Evolutionary conservation across 208 protist species (phyloP), one percentile per base, ranked within the genome.

Genomic region (Trypanosoma conorhini): DNA sequence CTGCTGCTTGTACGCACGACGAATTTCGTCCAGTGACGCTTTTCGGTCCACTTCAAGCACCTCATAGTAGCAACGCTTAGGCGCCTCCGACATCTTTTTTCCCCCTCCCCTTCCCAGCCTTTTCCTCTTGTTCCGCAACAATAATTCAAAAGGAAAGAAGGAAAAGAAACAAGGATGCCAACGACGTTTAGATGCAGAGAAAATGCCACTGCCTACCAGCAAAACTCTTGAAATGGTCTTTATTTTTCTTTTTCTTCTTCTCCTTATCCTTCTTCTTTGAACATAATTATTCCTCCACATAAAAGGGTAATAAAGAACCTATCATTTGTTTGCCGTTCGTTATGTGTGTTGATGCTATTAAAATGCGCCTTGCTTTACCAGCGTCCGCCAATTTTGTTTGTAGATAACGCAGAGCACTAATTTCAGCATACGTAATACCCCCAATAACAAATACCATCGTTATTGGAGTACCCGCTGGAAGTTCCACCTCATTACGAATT

Each of bases 381-480:
- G 66, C 26, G 13, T 81, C 76, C 3, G 81, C 74, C 17, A 89
- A 70, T 48, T 77, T 79, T 28, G 67, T 67, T 44, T 91, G 77
- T 12, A 98, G 62, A 67, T 91, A 96, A 59, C 98, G 87, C 26
- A 99, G 40, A 17, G 91, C 81, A 38, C 88, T 94, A 13, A 98
- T 92, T 72, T 99, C 98, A 0, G 94, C 83, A 56, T 83, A 88
- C 4, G 96, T 98, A 28, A 98, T 73, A 21, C 98, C 98, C 21
- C 97, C 97, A 61, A 99, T 85, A 58, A 98, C 89, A 81, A 97
- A 96, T 35, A 99, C 80, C 44, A 98, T 69, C 4, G 76, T 79
- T 50, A 70, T 82, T 28, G 79, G 77, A 35, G 80, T 57, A 7
- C 35, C 70, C 13, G 58, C 64, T 38, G 79, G 55, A 71, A 76